Evolutionary conservation across 1,284 basidiomycete genomes (phyloP).

Genomic region (Rhodotorula sp.): DNA sequence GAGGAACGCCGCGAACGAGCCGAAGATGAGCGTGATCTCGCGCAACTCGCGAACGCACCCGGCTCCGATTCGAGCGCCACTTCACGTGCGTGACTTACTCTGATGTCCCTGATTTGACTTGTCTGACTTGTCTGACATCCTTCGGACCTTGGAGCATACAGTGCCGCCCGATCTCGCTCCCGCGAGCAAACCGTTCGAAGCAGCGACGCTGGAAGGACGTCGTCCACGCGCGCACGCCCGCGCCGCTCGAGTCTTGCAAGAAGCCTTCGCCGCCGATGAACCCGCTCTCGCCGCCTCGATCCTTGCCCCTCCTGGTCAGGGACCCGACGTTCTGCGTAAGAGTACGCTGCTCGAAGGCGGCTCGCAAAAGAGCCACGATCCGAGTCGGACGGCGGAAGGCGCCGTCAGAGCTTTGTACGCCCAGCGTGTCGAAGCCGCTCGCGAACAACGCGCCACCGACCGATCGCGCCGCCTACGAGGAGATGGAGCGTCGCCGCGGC

Average conservation of each 20-base stretch:
- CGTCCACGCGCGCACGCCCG: constrained; percentile 1
- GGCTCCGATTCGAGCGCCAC: too few relatives aligned
- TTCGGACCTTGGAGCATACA: neutral
- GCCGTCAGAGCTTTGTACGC: constrained; percentile 18
- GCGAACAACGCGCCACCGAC: too few relatives aligned
- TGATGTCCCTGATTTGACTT: too few relatives aligned
- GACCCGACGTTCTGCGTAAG: too few relatives aligned
- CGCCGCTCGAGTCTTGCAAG: constrained; percentile 9
- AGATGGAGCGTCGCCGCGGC: neutral
- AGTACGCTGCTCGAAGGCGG: constrained; percentile 15
- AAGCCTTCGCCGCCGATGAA: constrained; percentile 3
- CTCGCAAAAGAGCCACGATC: constrained; percentile 12
- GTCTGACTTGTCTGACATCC: neutral
- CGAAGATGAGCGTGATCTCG: neutral
- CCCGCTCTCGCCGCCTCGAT: neutral
- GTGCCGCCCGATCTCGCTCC: neutral
- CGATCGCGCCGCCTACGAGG: neutral
- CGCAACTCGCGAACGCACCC: too few relatives aligned
- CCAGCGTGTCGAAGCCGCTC: constrained; percentile 1
- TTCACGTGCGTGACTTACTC: too few relatives aligned
- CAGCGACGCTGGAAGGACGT: neutral
- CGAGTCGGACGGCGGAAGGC: constrained; percentile 25
- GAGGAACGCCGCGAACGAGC: too few relatives aligned
- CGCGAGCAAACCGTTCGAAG: neutral
- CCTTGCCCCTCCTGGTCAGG: too few relatives aligned